Evolutionary conservation across 1,284 basidiomycete species (phyloP).

Genomic region (Rhizoctonia solani): DNA sequence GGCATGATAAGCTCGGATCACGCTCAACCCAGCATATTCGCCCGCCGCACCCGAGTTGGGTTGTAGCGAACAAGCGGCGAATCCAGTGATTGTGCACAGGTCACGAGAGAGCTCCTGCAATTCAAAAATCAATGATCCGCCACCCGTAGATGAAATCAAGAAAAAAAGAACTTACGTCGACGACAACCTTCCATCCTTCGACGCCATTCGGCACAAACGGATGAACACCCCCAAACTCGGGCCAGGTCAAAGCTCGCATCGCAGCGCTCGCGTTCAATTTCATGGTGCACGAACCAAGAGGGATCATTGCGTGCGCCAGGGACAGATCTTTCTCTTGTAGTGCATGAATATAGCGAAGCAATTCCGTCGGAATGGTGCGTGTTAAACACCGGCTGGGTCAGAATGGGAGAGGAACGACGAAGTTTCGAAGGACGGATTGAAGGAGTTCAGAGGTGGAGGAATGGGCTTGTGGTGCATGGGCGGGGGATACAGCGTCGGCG

Average conservation of each 20-base stretch:
- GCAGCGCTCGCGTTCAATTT: slow-evolving; percentile 96
- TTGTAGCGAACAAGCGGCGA: slow-evolving; percentile 92
- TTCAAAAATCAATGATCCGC: slow-evolving; percentile 28
- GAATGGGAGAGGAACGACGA: slow-evolving; percentile 72
- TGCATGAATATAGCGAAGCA: slow-evolving; percentile 94
- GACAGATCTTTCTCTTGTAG: slow-evolving; percentile 94
- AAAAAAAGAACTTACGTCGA: slow-evolving; percentile 59
- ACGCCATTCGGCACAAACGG: slow-evolving; percentile 92
- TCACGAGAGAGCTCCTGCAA: slow-evolving; percentile 84
- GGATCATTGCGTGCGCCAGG: slow-evolving; percentile 95
- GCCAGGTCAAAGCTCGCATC: slow-evolving; percentile 95
- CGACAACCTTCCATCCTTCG: slow-evolving; percentile 81
- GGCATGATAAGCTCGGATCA: slow-evolving; percentile 94
- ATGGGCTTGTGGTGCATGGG: slow-evolving; percentile 34
- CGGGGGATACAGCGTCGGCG: slow-evolving; percentile 38
- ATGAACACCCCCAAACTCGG: slow-evolving; percentile 87
- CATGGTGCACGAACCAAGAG: slow-evolving; percentile 96
- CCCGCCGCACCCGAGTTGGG: slow-evolving; percentile 96
- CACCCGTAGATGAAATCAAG: not conserved
- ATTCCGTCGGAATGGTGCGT: slow-evolving; percentile 96
- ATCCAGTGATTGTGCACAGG: slow-evolving; percentile 93
- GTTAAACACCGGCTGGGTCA: slow-evolving; percentile 92
- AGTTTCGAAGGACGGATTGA: slow-evolving; percentile 60
- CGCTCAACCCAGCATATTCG: slow-evolving; percentile 91
- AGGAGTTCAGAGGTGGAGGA: slow-evolving; percentile 36